Evolutionary conservation across 345 rosid species (phyloP), one percentile per base, ranked within the genome.

Genomic region (Euphorbia peplus): DNA sequence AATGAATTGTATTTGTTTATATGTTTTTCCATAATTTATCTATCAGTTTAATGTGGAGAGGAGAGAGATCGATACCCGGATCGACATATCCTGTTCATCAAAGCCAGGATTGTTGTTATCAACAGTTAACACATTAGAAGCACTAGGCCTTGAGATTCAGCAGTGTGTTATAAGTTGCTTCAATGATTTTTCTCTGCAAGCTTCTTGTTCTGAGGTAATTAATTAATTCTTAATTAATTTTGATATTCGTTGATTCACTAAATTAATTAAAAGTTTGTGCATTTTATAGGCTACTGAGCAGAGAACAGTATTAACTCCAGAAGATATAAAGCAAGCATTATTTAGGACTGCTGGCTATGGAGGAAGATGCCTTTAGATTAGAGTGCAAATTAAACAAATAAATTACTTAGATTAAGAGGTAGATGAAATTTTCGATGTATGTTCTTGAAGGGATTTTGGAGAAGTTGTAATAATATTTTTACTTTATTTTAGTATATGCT

Each of bases 341-440:
- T 88, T 89, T 75, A 76, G 86, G 78, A 88, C 83, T 80, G 96
- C 99, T 60, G 99, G 99, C 32, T 89, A 95, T 70, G 99, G 95
- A 83, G 99, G 99, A 78, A 90, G 83, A 80, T 91, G 95, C 67
- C 70, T 84, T 83, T 83, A 81, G 77, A 58, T 32, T n/a, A n/a
- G n/a, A n/a, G n/a, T n/a, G n/a, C n/a, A n/a, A n/a, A n/a, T n/a
- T n/a, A n/a, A n/a, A n/a, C n/a, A n/a, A n/a, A n/a, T n/a, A n/a
- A n/a, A 32, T 32, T 32, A 32, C 37, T 32, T 32, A 32, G 48
- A 60, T 32, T 46, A 42, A 29, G 50, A 42, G 54, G 21, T 41
- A 39, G 56, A 26, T 55, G 75, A 42, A 65, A 35, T 14, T 62
- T 41, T 30, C 48, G 58, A 30, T 48, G 70, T 77, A 61, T 75